Evolutionary conservation across 2,329 filamentous ascomycete genomes (phyloP), one percentile per base, ranked within the genome.

Genomic region (Pseudopyrenochaeta lycopersici): DNA sequence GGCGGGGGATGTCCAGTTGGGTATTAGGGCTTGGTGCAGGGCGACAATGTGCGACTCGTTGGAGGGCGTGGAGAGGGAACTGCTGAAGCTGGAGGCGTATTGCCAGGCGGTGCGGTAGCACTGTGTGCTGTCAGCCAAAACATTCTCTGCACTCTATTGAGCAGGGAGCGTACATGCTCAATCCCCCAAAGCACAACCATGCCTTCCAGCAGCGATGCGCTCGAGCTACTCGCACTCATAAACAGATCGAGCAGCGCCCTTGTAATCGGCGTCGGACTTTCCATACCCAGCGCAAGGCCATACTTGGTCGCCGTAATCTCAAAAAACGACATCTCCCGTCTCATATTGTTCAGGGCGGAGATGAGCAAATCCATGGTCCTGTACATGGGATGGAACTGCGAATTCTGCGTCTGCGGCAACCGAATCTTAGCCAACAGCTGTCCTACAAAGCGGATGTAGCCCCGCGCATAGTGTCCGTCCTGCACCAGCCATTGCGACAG

Each of bases 161-260:
- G 5, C 10, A 29, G 11, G 3, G 2, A 15, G 69, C 77, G 40
- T 74, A 80, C 79, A 59, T 82, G 85, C 75, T 94, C 90, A 1
- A 88, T 91, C n/a, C 86, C 87, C 87, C 89, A 93, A 20, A 92
- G 83, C n/a, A 90, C 82, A 2, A 91, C 83, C 56, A 91, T 80
- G 5, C 87, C 88, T 69, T 92, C 88, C 2, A 92, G 76, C 66
- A 90, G 69, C 1, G 76, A 81, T 2, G 78, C 77, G 7, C 78
- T 79, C 0, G 81, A 76, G 45, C 80, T 80, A 11, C 84, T 79
- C 3, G 81, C 81, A n/a, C 80, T 82, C 50, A 86, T 83, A 4
- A 90, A 83, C 17, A 86, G 74, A 66, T 86, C 84, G n/a, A 85
- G 76, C 60, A 85, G 81, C 6, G 80, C 82, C 45, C 79, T 77